A percentile compares a stretch with the other conserved stretches of the same genome.
Evolutionary conservation across 2,329 filamentous ascomycete genomes (phyloP).

Genomic region (Phialemoniopsis sp.): DNA sequence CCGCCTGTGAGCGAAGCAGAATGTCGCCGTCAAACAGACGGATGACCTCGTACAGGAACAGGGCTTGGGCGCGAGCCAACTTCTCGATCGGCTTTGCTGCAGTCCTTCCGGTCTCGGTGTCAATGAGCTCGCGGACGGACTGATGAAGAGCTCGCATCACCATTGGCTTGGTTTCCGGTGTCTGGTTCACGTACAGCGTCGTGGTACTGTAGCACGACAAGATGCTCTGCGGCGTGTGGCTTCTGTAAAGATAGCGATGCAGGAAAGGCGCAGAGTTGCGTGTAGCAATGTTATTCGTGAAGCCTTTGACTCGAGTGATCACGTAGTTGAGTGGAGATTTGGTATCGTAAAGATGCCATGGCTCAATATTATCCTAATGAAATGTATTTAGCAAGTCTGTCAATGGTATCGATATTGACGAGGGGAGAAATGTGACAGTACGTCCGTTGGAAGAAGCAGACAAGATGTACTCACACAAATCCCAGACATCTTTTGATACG

Average conservation of each 20-base stretch:
- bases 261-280: constrained; percentile 17
- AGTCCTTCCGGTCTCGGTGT: background rate
- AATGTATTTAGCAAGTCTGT: constrained; percentile 4
- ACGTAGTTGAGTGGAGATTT: constrained; percentile 16
- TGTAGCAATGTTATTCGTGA: constrained; percentile 13
- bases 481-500: constrained; percentile 10
- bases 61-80: constrained; percentile 36
- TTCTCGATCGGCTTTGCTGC: background rate
- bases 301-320: constrained; percentile 14
- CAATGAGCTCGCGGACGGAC: background rate
- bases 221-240: constrained; percentile 12
- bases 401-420: too few relatives aligned
- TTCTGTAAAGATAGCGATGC: constrained; percentile 15
- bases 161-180: constrained; percentile 17
- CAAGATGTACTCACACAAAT: constrained; percentile 12
- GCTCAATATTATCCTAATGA: constrained; percentile 9
- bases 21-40: constrained; percentile 37
- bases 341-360: constrained; percentile 16
- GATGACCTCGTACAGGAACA: constrained; percentile 43
- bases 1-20: constrained; percentile 22
- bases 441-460: too few relatives aligned
- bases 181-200: constrained; percentile 20
- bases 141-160: constrained; percentile 16
- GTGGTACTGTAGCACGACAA: constrained; percentile 19
- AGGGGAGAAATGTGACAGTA: too few relatives aligned